Evolutionary conservation across 495 filamentous ascomycete species (phyloP), one percentile per base, ranked within the genome.

Genomic region (Daldinia caldariorum): DNA sequence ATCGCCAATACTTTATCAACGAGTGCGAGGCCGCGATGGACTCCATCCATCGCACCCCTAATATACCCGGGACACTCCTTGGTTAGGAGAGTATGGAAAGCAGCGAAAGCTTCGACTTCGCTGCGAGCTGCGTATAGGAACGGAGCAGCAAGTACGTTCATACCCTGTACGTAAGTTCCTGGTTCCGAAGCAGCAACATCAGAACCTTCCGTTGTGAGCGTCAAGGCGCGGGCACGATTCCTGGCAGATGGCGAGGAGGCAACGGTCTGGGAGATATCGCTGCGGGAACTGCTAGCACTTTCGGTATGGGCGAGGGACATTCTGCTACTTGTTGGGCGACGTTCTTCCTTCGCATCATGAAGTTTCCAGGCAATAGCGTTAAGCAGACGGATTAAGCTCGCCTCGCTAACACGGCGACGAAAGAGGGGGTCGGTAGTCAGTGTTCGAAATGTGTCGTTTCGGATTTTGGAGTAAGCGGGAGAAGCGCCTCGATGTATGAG

Each of bases 101-200:
- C 89, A 31, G 91, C 89, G 62, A 97, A 98, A 10, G 96, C 95
- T 77, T 99, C 93, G 0, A 93, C 91, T 78, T 99, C 95, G 73
- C 92, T 97, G 66, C 92, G 89, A 16, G 95, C 94, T 3, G 94
- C 93, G 79, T 99, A 99, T 45, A 98, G 85, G 73, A 99, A 97
- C 0, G 95, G 96, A 8, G 95, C 95, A 38, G 92, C 94, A n/a
- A 99, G 87, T n/a, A 98, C 94, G 76, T 98, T 99, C 95, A 99
- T 98, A 63, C 95, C 95, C 77, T 99, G 95, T 5, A 98, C 96
- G 77, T 99, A 99, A 58, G 92, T 92, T 12, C 91, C 91, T 13
- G 89, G 85, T 64, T 91, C 89, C 14, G 80, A 81, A 1, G 83
- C 80, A 62, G 80, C 79, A 6, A 74, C 56, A 56, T 89, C 86